phyloP scores from a whole-genome alignment of 768 basidiomycete species.

The Thelephora ganbajun region DNA sequence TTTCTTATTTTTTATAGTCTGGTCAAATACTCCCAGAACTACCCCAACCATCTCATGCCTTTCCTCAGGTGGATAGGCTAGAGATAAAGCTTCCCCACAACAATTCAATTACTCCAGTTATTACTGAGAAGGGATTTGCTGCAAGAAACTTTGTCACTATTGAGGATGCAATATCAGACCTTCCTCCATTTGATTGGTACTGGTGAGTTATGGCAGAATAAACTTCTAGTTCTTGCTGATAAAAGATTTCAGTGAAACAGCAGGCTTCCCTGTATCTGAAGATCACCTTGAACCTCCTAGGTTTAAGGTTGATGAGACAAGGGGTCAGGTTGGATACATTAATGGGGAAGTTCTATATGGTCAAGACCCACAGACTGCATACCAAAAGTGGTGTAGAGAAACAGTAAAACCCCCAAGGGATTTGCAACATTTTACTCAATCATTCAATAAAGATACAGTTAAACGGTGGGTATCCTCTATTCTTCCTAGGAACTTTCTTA shows the following conservation, averaged over 20 bases:
- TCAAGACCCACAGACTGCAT: slow-evolving; percentile 21
- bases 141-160: slow-evolving; percentile 38
- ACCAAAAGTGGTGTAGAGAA: slow-evolving; percentile 33
- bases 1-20: not conserved
- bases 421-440: slow-evolving; percentile 57
- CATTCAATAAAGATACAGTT: slow-evolving; percentile 34
- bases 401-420: slow-evolving; percentile 24
- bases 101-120: slow-evolving; percentile 28
- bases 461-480: slow-evolving; percentile 32
- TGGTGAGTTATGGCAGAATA: not conserved
- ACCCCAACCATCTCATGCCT: slow-evolving; percentile 30
- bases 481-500: not conserved
- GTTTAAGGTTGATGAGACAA: slow-evolving; percentile 23
- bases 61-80: slow-evolving; percentile 26
- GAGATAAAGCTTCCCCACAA: slow-evolving; percentile 36
- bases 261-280: slow-evolving; percentile 11
- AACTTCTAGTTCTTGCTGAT: slow-evolving; percentile 6
- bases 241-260: slow-evolving; percentile 1
- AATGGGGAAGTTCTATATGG: slow-evolving; percentile 19
- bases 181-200: slow-evolving; percentile 65
- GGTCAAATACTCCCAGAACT: slow-evolving; percentile 22
- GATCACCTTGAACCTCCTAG: not conserved
- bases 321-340: slow-evolving; percentile 19
- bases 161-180: slow-evolving; percentile 61
- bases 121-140: slow-evolving; percentile 33